Percentiles rank a stretch among this genome's conserved stretches.
Evolutionary conservation across 1,139 yeast genomes (phyloP).

Genomic region (Yamadazyma triangularis): DNA sequence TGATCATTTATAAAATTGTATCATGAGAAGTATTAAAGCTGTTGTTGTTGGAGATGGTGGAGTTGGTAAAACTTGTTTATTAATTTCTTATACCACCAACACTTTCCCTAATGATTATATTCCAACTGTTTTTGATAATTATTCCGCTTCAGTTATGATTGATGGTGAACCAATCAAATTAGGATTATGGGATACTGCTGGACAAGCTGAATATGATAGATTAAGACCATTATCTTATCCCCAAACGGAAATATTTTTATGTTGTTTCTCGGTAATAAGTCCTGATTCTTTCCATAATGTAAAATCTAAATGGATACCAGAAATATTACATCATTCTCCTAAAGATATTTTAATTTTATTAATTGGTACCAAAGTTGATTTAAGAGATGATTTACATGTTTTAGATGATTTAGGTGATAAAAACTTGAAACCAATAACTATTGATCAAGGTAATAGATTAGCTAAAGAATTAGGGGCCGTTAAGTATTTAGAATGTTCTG

Average conservation of each 20-base stretch:
- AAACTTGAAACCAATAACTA: slow-evolving; percentile 58
- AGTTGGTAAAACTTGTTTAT: slow-evolving; percentile 88
- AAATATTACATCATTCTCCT: slow-evolving; percentile 81
- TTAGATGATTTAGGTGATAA: slow-evolving; percentile 66
- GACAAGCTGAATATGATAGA: slow-evolving; percentile 91
- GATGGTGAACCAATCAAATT: slow-evolving; percentile 78
- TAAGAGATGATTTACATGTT: slow-evolving; percentile 76
- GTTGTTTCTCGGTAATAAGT: slow-evolving; percentile 82
- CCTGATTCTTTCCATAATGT: slow-evolving; percentile 82
- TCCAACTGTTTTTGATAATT: slow-evolving; percentile 91
- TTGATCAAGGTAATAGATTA: slow-evolving; percentile 59
- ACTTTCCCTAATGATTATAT: slow-evolving; percentile 94
- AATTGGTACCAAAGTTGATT: slow-evolving; percentile 84
- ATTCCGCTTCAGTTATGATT: slow-evolving; percentile 81
- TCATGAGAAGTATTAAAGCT: slow-evolving; percentile 87
- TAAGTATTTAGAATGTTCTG: slow-evolving; percentile 83
- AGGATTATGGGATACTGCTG: slow-evolving; percentile 98
- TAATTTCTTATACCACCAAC: slow-evolving; percentile 87
- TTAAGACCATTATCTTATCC: slow-evolving; percentile 89
- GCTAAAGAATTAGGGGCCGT: slow-evolving; percentile 74
- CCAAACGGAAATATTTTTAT: slow-evolving; percentile 83
- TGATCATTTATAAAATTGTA: not conserved
- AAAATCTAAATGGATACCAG: slow-evolving; percentile 77
- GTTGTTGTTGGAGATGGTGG: slow-evolving; percentile 98
- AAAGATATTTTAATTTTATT: slow-evolving; percentile 68